These are phyloP conservation scores for Venturia nashicola DNA, from an alignment of 2,329 filamentous ascomycete genomes.

Conservation along the genomic window DNA sequence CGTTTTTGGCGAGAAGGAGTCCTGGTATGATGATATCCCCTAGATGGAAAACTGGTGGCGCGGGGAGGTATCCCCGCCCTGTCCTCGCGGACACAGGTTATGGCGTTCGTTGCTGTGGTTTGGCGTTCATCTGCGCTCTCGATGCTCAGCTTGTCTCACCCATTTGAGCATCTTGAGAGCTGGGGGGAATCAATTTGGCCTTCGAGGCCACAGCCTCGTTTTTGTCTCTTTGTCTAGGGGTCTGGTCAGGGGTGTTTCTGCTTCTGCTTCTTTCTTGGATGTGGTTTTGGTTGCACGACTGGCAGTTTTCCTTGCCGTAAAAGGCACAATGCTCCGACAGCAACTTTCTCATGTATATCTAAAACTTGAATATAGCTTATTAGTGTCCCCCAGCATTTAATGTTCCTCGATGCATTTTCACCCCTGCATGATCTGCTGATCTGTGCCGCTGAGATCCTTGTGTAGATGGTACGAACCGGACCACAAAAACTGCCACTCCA, in stretches of 20 bases:
- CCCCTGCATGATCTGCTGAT: conserved; percentile 1
- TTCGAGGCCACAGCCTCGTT: not conserved
- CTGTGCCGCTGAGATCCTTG: not conserved
- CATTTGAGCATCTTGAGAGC: not conserved
- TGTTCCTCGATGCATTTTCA: not conserved
- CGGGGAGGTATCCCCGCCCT: not conserved
- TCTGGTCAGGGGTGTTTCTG: not conserved
- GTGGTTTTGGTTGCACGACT: not conserved
- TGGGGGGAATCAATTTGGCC: not conserved
- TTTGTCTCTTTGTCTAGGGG: not conserved
- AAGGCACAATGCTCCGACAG: not conserved
- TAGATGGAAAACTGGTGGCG: conserved; percentile 3
- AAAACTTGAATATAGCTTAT: not conserved
- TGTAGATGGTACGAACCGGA: not conserved
- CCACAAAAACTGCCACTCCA: not conserved
- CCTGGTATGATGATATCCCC: conserved; percentile 2
- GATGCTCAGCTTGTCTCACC: not conserved
- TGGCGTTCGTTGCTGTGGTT: not conserved
- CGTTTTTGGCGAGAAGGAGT: conserved; percentile 1
- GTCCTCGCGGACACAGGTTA: conserved; percentile 3
- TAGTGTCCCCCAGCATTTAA: not conserved
- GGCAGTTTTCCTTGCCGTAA: too few species aligned
- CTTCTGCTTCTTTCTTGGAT: not conserved
- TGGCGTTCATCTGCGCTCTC: not conserved
- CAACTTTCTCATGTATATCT: not conserved